Percentiles rank a stretch among this genome's conserved stretches.
Evolutionary conservation across 225 moss, liverwort and hornwort species (phyloP).

Genomic region (Physcomitrellopsis africana): DNA sequence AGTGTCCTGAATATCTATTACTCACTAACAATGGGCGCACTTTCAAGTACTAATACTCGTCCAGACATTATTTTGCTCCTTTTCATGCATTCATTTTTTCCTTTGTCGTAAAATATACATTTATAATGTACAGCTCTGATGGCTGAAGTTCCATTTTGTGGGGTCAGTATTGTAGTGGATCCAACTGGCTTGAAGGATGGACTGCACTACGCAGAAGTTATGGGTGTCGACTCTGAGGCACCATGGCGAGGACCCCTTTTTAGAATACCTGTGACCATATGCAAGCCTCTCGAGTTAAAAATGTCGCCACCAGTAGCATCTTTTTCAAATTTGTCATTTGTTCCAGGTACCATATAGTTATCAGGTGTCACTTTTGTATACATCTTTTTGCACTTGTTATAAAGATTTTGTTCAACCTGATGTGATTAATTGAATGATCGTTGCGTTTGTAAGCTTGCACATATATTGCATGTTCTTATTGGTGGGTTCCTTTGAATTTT

Average conservation of each 20-base stretch:
- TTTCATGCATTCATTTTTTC: neutral
- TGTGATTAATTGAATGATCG: neutral
- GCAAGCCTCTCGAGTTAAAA: conserved; percentile 59
- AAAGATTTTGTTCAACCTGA: neutral
- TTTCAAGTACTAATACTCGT: conserved; percentile 55
- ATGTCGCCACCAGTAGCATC: conserved; percentile 43
- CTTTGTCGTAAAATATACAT: neutral
- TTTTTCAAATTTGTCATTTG: conserved; percentile 60
- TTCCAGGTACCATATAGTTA: conserved; percentile 47
- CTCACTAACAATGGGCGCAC: conserved; percentile 71
- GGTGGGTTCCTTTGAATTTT: neutral
- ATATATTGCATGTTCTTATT: conserved; percentile 18
- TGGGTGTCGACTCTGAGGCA: conserved; percentile 62
- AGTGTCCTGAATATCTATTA: conserved; percentile 72
- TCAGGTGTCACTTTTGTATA: neutral
- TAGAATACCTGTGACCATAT: conserved; percentile 62
- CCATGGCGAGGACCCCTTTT: conserved; percentile 75
- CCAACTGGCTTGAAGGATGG: conserved; percentile 66
- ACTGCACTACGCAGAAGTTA: conserved; percentile 66
- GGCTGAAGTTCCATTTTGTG: neutral
- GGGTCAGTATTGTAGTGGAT: conserved; percentile 66
- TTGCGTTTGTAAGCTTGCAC: conserved; percentile 20
- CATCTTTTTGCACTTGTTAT: neutral
- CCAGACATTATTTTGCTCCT: neutral
- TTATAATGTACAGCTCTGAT: neutral